Conservation (phyloP, 805 yeast species). For the Starmerella lactis-condensi region DNA sequence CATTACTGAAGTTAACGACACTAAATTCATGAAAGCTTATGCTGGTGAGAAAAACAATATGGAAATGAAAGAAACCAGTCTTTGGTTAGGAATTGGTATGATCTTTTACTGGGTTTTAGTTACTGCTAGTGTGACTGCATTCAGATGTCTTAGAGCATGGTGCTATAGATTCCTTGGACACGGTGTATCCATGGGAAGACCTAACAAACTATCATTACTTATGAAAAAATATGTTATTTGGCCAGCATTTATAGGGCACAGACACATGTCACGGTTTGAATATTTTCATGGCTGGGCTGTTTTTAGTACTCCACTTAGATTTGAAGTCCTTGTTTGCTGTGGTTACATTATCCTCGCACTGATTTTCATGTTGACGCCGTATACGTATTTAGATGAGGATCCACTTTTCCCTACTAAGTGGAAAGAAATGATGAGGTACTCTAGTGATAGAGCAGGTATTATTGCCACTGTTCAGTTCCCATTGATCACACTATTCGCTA, state of each 20-base stretch:
- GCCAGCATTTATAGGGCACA: slow-evolving; percentile 23
- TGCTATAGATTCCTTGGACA: slow-evolving; percentile 13
- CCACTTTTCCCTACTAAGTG: slow-evolving; percentile 23
- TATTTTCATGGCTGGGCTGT: slow-evolving; percentile 13
- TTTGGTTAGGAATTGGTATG: slow-evolving; percentile 21
- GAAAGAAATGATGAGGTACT: slow-evolving; percentile 26
- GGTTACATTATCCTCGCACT: slow-evolving; percentile 25
- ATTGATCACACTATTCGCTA: slow-evolving; percentile 37
- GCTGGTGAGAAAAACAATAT: slow-evolving; percentile 13
- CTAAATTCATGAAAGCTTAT: slow-evolving; percentile 11
- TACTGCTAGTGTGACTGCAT: slow-evolving; percentile 5
- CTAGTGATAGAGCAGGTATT: slow-evolving; percentile 40
- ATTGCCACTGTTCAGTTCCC: slow-evolving; percentile 33
- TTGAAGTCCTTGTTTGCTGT: slow-evolving; percentile 30
- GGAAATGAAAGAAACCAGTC: slow-evolving; percentile 18
- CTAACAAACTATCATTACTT: slow-evolving; percentile 8
- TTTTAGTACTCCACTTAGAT: slow-evolving; percentile 33
- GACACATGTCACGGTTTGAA: slow-evolving; percentile 19
- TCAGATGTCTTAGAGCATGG: not conserved
- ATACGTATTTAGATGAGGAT: slow-evolving; percentile 21
- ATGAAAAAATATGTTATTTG: slow-evolving; percentile 18
- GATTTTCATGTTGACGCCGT: slow-evolving; percentile 20
- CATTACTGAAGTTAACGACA: slow-evolving; percentile 7
- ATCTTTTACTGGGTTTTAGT: slow-evolving; percentile 20
- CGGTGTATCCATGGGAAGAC: slow-evolving; percentile 14